Evolutionary conservation across 768 basidiomycete species (phyloP).

Genomic region (Phylloporus sp.): DNA sequence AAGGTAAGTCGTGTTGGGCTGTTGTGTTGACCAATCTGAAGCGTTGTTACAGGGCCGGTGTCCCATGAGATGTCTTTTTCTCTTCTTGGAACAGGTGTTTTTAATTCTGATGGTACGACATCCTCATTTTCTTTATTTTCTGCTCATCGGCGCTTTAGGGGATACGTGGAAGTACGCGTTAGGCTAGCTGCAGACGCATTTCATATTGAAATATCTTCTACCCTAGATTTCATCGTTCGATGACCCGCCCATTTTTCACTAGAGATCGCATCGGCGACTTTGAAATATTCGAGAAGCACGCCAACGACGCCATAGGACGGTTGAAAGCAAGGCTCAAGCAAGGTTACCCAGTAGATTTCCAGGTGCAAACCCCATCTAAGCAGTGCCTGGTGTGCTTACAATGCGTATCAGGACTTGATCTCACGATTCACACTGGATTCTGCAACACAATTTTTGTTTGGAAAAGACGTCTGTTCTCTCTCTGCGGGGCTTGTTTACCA

Average conservation of each 20-base stretch:
- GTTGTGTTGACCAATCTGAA: background rate
- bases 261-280: conserved; percentile 52
- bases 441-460: conserved; percentile 57
- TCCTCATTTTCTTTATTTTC: background rate
- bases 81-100: conserved; percentile 55
- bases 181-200: background rate
- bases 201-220: background rate
- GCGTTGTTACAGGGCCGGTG: background rate
- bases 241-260: conserved; percentile 60
- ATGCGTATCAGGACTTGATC: conserved; percentile 40
- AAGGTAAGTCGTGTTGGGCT: background rate
- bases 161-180: conserved; percentile 55
- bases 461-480: conserved; percentile 45
- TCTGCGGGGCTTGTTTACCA: conserved; percentile 49
- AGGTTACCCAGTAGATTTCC: conserved; percentile 54
- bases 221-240: conserved; percentile 51
- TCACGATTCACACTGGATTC: conserved; percentile 59
- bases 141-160: conserved; percentile 28
- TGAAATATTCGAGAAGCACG: conserved; percentile 52
- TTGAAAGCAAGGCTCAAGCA: conserved; percentile 40
- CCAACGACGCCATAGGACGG: conserved; percentile 43
- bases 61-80: conserved; percentile 14
- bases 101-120: conserved; percentile 49
- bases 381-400: background rate
- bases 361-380: conserved; percentile 31